These are phyloP conservation scores for Trichoderma gracile DNA, from an alignment of 2,329 filamentous ascomycete species.

Conservation along the genomic window DNA sequence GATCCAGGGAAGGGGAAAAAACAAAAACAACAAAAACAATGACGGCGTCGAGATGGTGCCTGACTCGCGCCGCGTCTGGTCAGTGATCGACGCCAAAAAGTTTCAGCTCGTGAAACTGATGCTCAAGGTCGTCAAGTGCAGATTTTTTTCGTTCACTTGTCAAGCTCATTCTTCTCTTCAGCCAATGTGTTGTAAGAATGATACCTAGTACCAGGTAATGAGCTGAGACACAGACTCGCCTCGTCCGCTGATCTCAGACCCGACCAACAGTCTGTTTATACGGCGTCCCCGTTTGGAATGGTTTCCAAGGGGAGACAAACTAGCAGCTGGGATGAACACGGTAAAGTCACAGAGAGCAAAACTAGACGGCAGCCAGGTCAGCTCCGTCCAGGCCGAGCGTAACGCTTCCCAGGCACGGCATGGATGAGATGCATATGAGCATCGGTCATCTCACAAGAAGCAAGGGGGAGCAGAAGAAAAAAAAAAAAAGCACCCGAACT, in stretches of 20 bases:
- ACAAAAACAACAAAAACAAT: too few species aligned
- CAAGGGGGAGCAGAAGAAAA: too few species aligned
- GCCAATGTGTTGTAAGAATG: too few species aligned
- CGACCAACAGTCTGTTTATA: not conserved
- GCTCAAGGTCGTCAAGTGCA: not conserved
- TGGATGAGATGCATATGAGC: constrained; percentile 21
- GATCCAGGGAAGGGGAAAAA: not conserved
- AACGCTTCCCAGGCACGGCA: not conserved
- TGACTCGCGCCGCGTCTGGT: not conserved
- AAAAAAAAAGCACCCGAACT: not conserved
- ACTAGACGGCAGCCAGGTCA: not conserved
- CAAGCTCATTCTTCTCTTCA: not conserved
- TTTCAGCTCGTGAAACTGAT: constrained; percentile 10
- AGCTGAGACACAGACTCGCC: constrained; percentile 4
- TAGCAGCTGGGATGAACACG: too few species aligned
- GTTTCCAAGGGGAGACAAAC: not conserved
- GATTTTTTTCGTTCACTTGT: not conserved
- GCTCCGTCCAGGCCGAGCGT: not conserved
- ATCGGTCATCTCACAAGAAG: constrained; percentile 5
- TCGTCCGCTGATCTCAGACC: not conserved
- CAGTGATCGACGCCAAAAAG: not conserved
- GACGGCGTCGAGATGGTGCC: constrained; percentile 1
- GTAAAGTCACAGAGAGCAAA: not conserved
- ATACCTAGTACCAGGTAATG: too few species aligned
- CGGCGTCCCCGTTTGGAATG: not conserved